A percentile compares a stretch with the other conserved stretches of the same genome.
These are phyloP conservation scores for Setaria italica DNA, from an alignment of 202 grass and related monocot genomes.

Conservation along the genomic window DNA sequence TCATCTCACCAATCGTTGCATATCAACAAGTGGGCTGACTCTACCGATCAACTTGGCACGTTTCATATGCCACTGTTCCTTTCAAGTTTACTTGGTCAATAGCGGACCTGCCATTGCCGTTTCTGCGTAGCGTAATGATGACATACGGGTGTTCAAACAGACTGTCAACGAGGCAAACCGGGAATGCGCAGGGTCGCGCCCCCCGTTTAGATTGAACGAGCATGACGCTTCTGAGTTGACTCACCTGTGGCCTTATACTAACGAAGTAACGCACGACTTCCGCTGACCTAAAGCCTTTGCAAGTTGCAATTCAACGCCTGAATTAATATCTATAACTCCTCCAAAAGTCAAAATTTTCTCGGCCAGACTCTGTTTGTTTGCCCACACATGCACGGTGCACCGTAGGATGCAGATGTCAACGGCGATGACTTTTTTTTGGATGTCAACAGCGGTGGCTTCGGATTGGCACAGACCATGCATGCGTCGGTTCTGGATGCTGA, in stretches of 20 bases:
- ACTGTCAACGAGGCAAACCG: neutral
- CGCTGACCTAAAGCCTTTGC: neutral
- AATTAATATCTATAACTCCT: neutral
- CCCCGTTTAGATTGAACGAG: neutral
- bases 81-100: neutral
- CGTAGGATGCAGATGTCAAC: slow-evolving; percentile 13
- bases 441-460: no score
- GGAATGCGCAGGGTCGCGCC: neutral
- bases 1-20: neutral
- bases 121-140: neutral
- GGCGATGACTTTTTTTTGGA: no score
- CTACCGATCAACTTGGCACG: neutral
- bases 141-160: neutral
- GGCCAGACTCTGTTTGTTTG: neutral
- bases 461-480: no score
- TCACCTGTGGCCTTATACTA: neutral
- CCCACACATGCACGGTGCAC: no score
- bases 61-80: neutral
- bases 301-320: slow-evolving; percentile 8
- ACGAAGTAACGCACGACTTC: neutral
- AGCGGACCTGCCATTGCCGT: neutral
- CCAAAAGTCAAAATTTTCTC: slow-evolving; percentile 18
- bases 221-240: neutral
- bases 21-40: neutral
- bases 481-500: no score